These are phyloP conservation scores for Suillus cothurnatus DNA, from an alignment of 768 basidiomycete species.

Conservation along the genomic window DNA sequence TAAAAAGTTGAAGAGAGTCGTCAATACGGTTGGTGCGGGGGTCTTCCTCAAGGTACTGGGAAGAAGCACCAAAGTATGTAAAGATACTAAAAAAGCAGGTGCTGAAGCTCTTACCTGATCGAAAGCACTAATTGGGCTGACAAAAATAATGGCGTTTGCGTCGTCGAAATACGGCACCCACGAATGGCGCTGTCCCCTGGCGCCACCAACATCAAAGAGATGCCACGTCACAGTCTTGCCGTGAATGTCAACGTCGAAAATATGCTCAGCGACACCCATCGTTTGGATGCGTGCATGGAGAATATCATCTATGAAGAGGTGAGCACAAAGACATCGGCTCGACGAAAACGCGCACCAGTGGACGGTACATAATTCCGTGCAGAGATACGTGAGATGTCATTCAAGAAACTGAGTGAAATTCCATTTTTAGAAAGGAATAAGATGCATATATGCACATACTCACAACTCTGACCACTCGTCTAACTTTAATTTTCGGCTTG, in stretches of 20 bases:
- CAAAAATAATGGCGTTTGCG: slow-evolving; percentile 79
- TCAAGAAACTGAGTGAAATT: slow-evolving; percentile 61
- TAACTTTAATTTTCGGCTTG: slow-evolving; percentile 68
- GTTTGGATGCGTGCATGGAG: slow-evolving; percentile 89
- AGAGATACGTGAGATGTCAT: slow-evolving; percentile 72
- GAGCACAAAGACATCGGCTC: slow-evolving; percentile 29
- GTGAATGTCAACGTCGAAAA: slow-evolving; percentile 80
- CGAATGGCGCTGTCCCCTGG: slow-evolving; percentile 69
- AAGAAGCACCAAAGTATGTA: slow-evolving; percentile 1
- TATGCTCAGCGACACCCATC: slow-evolving; percentile 85
- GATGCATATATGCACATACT: slow-evolving; percentile 39
- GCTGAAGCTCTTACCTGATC: slow-evolving; percentile 54
- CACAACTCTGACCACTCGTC: slow-evolving; percentile 92
- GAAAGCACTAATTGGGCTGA: slow-evolving; percentile 78
- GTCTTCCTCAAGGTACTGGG: slow-evolving; percentile 84
- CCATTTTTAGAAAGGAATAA: slow-evolving; percentile 8
- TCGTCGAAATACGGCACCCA: slow-evolving; percentile 74
- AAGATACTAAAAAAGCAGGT: neutral
- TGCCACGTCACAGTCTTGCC: slow-evolving; percentile 78
- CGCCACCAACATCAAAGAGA: slow-evolving; percentile 72
- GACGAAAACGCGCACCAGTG: slow-evolving; percentile 52
- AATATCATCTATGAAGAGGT: slow-evolving; percentile 65
- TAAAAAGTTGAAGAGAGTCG: slow-evolving; percentile 87
- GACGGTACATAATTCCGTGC: slow-evolving; percentile 71
- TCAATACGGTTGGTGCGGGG: slow-evolving; percentile 84